phyloP scores from a whole-genome alignment of 2,329 filamentous ascomycete genomes.

The Cadophora luteo-olivacea region DNA sequence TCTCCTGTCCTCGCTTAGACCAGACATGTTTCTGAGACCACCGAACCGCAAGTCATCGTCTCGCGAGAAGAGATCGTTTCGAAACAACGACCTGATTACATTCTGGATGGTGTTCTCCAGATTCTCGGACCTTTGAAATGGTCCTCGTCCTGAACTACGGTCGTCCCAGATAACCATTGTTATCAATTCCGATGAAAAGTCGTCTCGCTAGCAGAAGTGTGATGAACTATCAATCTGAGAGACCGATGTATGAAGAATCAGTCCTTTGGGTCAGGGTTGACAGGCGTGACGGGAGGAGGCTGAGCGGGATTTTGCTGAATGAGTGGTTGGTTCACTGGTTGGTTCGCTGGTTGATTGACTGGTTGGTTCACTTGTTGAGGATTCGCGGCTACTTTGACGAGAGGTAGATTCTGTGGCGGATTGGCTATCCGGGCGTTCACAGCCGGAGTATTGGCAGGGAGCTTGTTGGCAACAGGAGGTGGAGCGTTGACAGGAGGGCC shows the following conservation, averaged over 20 bases:
- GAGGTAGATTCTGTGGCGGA: too few species aligned
- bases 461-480: too few species aligned
- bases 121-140: conserved; percentile 15
- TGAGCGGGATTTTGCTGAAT: neutral
- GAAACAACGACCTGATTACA: conserved; percentile 14
- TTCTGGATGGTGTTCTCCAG: conserved; percentile 18
- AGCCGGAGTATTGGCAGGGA: too few species aligned
- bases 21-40: conserved; percentile 6
- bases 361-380: neutral
- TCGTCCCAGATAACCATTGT: conserved; percentile 7
- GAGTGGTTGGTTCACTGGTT: neutral
- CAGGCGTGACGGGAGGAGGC: neutral
- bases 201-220: too few species aligned
- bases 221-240: too few species aligned
- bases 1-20: conserved; percentile 3
- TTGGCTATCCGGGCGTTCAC: too few species aligned
- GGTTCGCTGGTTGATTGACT: neutral
- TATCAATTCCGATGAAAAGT: neutral
- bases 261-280: neutral
- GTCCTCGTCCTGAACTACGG: neutral
- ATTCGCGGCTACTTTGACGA: neutral
- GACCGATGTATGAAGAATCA: too few species aligned
- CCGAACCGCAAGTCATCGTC: conserved; percentile 9
- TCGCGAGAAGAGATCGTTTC: conserved; percentile 21
- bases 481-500: too few species aligned